Evolutionary conservation across 306 rosid species (phyloP), one percentile per base, ranked within the genome.

Genomic region (Lathyrus tuberosus): DNA sequence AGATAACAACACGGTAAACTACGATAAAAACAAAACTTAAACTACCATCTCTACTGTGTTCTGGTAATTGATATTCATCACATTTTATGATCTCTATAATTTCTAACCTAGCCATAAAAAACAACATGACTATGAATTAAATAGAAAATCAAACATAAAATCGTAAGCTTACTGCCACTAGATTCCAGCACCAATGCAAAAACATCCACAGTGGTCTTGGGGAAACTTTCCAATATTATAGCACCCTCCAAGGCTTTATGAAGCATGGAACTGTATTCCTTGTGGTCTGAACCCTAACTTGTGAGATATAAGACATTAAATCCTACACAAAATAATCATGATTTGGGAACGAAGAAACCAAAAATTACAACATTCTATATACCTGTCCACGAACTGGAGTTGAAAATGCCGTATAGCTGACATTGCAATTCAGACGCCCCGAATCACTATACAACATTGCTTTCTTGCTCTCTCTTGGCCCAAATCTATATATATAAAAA

Each of bases 381-480:
- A 94, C 99, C 88, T 89, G 95, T 58, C 96, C 96, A 44, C 95
- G 95, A 57, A 84, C 79, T 1, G 95, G 91, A 49, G 91, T 87
- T 37, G 96, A 88, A 87, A 94, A 89, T 10, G 96, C 83, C 61
- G 97, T 84, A 76, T 72, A 89, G 80, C 91, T 84, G 58, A 94
- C 95, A 74, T 84, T 82, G 76, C 99, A 94, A 84, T 94, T 94
- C 62, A 94, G 79, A 22, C 96, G 91, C 67, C 97, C 99, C 2
- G 71, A 76, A 64, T 91, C 99, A 53, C 96, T 94, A 81, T 89
- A 94, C 91, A 83, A 65, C 97, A 89, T 88, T 14, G 99, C 97
- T 74, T 94, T 94, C 87, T 91, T 94, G 73, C 99, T 94, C 86
- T 94, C 99, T 73, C 97, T 89, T 15, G 99, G 99, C 64, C 99